Evolutionary conservation across 257 asterid species (phyloP).

Genomic region (Salvia miltiorrhiza): DNA sequence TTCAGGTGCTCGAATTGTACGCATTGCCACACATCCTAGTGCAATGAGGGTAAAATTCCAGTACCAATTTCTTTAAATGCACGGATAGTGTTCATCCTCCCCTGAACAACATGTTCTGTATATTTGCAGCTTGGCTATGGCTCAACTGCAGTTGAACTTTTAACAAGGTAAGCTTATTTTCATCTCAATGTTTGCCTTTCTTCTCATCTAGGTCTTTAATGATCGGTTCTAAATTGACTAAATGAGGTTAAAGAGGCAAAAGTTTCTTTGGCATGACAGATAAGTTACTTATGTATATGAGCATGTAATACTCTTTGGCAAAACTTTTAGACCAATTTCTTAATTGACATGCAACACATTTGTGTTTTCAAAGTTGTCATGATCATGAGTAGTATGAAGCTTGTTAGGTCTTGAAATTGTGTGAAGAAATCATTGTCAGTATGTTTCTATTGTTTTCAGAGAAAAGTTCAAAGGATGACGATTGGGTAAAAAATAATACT

Average conservation of each 20-base stretch:
- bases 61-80: background rate
- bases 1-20: conserved; percentile 96
- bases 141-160: conserved; percentile 78
- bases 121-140: conserved; percentile 84
- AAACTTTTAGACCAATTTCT: background rate
- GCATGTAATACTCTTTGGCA: background rate
- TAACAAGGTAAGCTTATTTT: conserved; percentile 52
- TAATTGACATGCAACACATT: background rate
- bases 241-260: background rate
- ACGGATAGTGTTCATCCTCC: background rate
- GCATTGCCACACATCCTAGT: conserved; percentile 96
- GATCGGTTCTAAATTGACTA: background rate
- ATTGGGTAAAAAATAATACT: too few relatives aligned
- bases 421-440: background rate
- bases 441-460: conserved; percentile 1
- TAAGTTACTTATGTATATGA: background rate
- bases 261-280: too few relatives aligned
- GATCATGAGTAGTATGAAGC: background rate
- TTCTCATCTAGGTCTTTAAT: background rate
- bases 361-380: conserved; percentile 1
- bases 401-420: background rate
- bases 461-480: background rate
- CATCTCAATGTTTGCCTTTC: background rate
- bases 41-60: conserved; percentile 80
- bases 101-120: conserved; percentile 12